These are phyloP conservation scores for Cercospora berteroae DNA, from an alignment of 2,329 filamentous ascomycete genomes.

Conservation along the genomic window DNA sequence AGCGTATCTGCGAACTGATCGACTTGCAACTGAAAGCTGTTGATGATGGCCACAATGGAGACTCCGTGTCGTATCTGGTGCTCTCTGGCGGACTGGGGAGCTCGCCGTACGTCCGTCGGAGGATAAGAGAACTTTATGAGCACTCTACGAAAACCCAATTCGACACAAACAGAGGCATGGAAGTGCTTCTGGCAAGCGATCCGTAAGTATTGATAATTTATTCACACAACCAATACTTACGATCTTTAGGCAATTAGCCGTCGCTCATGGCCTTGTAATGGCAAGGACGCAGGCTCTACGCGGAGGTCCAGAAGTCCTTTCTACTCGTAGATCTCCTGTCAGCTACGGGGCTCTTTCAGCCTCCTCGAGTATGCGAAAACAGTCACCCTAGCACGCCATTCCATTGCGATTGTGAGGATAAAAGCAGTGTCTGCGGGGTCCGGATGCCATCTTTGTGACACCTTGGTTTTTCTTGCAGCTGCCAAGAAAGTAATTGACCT, in stretches of 20 bases:
- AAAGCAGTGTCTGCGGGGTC: background rate
- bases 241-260: slow-evolving; percentile 5
- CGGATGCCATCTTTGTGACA: too few species aligned
- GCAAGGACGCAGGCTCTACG: slow-evolving; percentile 6
- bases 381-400: background rate
- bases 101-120: slow-evolving; percentile 42
- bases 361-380: background rate
- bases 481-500: too few species aligned
- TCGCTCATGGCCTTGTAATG: slow-evolving; percentile 20
- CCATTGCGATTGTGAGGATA: background rate
- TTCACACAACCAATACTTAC: background rate
- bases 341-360: background rate
- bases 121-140: slow-evolving; percentile 39
- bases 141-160: slow-evolving; percentile 12
- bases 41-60: slow-evolving; percentile 31
- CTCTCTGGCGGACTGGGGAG: slow-evolving; percentile 47
- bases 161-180: slow-evolving; percentile 22
- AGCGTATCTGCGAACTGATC: slow-evolving; percentile 38
- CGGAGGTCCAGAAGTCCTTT: background rate
- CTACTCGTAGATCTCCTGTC: background rate
- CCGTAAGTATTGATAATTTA: background rate
- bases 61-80: slow-evolving; percentile 40
- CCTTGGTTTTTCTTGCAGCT: too few species aligned
- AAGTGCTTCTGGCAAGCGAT: slow-evolving; percentile 34
- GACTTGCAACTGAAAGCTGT: slow-evolving; percentile 38